Evolutionary conservation across 2,329 filamentous ascomycete genomes (phyloP), one percentile per base, ranked within the genome.

Genomic region (Arthrobotrys entomopaga): DNA sequence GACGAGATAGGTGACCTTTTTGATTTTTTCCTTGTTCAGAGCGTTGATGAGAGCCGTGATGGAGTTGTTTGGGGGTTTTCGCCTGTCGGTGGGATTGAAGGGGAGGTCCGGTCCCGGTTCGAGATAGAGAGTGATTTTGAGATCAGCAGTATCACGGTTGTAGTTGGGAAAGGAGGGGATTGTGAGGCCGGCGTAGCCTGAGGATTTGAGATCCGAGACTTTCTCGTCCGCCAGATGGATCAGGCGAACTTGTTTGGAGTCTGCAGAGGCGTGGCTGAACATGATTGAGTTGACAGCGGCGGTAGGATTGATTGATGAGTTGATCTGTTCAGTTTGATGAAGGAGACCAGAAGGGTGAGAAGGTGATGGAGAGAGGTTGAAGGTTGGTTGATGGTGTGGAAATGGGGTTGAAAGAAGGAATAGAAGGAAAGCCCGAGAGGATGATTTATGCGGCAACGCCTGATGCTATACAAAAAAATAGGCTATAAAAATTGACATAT

Each of bases 101-200:
- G 2, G 6, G n/a, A 42, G 11, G 46, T 11, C 26, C 29, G 38
- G 24, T 5, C 16, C 42, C 8, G 54, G 46, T 16, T 46, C 42
- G 42, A 61, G 46, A 48, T 60, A 61, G 19, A 70, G 42, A 1
- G 59, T 70, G 20, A 63, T 40, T 29, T 70, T 70, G 38, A 70
- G 50, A 24, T 70, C 58, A 42, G 65, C 65, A 0, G 57, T 57
- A 6, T 63, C 52, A 13, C 53, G 42, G n/a, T 70, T 16, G 52
- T 70, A 70, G 20, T n/a, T 10, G 1, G 57, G 50, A 26, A 57
- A 70, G 26, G 34, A 52, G 4, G 65, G 65, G 6, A 70, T 38
- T 2, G 50, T 52, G 22, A 70, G 50, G 16, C 58, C 49, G n/a
- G 49, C n/a, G 48, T 60, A 67, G 10, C 65, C 56, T 7, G 8